phyloP scores from a whole-genome alignment of 2,329 filamentous ascomycete species.

The Neonectria ditissima region DNA sequence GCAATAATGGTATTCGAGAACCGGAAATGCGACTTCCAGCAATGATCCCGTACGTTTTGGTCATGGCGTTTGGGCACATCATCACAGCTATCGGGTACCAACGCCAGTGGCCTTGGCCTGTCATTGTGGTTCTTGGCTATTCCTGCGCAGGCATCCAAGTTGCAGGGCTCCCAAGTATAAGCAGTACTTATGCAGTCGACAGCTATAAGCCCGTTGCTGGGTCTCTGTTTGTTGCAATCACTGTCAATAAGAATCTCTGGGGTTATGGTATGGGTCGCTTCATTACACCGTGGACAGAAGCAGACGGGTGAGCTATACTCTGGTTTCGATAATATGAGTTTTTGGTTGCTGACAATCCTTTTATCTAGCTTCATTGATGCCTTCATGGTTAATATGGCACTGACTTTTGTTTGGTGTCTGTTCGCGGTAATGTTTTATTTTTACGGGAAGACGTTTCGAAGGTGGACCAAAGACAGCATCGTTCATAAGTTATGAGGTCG shows the following conservation, averaged over 20 bases:
- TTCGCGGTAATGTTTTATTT: conserved; percentile 19
- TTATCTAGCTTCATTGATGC: conserved; percentile 4
- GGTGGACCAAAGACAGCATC: conserved; percentile 18
- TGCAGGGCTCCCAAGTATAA: conserved; percentile 67
- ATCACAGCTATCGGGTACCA: conserved; percentile 61
- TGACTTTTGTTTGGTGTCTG: conserved; percentile 10
- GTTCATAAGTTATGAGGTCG: conserved; percentile 5
- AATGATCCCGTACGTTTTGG: conserved; percentile 58
- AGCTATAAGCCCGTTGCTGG: conserved; percentile 74
- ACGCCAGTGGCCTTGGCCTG: conserved; percentile 60
- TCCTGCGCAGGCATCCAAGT: conserved; percentile 49
- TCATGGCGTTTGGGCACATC: conserved; percentile 59
- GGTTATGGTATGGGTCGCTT: conserved; percentile 28
- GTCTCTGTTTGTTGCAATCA: conserved; percentile 29
- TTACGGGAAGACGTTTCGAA: conserved; percentile 20
- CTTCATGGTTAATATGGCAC: conserved; percentile 24
- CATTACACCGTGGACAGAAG: conserved; percentile 25
- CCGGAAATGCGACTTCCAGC: conserved; percentile 61
- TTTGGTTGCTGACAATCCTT: background rate
- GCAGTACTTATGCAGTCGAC: conserved; percentile 70
- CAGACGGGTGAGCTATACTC: conserved; percentile 12
- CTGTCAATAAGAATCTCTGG: conserved; percentile 31
- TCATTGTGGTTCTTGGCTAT: conserved; percentile 62
- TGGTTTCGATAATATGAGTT: background rate
- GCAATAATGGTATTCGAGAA: conserved; percentile 60